A percentile compares a stretch with the other conserved stretches of the same genome.
Evolutionary conservation across 1,139 yeast genomes (phyloP).

Genomic region (Chernovozyma aurita): DNA sequence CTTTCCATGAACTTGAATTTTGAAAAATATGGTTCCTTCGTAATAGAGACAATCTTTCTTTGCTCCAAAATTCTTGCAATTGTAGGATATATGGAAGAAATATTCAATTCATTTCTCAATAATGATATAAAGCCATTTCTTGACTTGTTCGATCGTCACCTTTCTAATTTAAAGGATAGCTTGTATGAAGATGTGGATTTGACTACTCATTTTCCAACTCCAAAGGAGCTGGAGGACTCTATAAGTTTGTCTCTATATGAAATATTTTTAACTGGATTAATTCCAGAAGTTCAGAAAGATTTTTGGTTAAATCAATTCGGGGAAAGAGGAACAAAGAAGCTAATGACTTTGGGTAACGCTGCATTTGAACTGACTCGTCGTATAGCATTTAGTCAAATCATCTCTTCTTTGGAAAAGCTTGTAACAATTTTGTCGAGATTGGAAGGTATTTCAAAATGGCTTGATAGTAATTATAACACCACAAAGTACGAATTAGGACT

Average conservation of each 20-base stretch:
- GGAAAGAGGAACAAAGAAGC: constrained; percentile 61
- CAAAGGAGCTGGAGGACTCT: constrained; percentile 7
- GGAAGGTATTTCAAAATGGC: constrained; percentile 41
- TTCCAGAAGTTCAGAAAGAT: constrained; percentile 37
- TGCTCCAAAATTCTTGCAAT: constrained; percentile 31
- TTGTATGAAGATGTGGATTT: constrained; percentile 12
- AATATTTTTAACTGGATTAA: constrained; percentile 53
- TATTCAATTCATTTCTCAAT: constrained; percentile 17
- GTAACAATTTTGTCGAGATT: constrained; percentile 47
- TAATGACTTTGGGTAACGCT: constrained; percentile 48
- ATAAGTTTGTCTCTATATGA: constrained; percentile 34
- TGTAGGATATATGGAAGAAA: constrained; percentile 29
- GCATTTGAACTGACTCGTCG: constrained; percentile 48
- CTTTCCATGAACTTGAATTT: constrained; percentile 4
- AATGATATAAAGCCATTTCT: constrained; percentile 40
- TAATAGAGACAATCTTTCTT: constrained; percentile 20
- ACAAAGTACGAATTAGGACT: constrained; percentile 22
- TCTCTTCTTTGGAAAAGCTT: constrained; percentile 56
- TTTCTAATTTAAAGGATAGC: constrained; percentile 27
- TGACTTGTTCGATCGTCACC: constrained; percentile 32
- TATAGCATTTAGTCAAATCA: constrained; percentile 43
- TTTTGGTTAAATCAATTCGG: constrained; percentile 53
- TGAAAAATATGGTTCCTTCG: constrained; percentile 7
- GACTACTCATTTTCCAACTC: constrained; percentile 12
- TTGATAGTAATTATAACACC: constrained; percentile 11